Evolutionary conservation across 768 basidiomycete species (phyloP).

Genomic region (Panellus pusillus): DNA sequence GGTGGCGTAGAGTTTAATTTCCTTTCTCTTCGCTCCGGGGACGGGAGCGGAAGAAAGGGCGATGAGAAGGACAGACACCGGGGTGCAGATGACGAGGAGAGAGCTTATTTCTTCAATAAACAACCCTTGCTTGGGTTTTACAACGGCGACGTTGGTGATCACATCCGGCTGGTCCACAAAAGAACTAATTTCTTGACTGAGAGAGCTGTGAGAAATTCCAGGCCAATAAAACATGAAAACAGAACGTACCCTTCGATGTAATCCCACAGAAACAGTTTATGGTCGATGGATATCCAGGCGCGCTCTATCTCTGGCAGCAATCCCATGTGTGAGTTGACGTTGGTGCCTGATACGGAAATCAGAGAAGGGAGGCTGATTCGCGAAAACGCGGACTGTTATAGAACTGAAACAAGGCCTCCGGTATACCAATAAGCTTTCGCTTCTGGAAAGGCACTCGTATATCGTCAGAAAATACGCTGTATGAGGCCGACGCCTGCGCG

Average conservation of each 20-base stretch:
- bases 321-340: slow-evolving; percentile 81
- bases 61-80: slow-evolving; percentile 77
- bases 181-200: slow-evolving; percentile 87
- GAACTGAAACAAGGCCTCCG: slow-evolving; percentile 75
- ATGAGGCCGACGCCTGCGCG: slow-evolving; percentile 69
- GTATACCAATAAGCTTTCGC: slow-evolving; percentile 71
- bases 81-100: slow-evolving; percentile 88
- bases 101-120: slow-evolving; percentile 92
- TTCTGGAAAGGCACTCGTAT: slow-evolving; percentile 80
- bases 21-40: slow-evolving; percentile 50
- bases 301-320: slow-evolving; percentile 91
- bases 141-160: slow-evolving; percentile 86
- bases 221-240: neutral
- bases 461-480: slow-evolving; percentile 77
- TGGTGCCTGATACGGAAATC: slow-evolving; percentile 46
- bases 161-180: slow-evolving; percentile 89
- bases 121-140: slow-evolving; percentile 80
- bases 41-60: slow-evolving; percentile 66
- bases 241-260: slow-evolving; percentile 83
- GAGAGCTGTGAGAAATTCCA: slow-evolving; percentile 3
- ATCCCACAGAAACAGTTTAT: slow-evolving; percentile 95
- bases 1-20: slow-evolving; percentile 88
- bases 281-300: slow-evolving; percentile 94
- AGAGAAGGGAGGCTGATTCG: neutral
- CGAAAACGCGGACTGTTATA: slow-evolving; percentile 59